Base-by-base conservation (phyloP, 306 rosid genomes). In the Gillenia trifoliata region DNA sequence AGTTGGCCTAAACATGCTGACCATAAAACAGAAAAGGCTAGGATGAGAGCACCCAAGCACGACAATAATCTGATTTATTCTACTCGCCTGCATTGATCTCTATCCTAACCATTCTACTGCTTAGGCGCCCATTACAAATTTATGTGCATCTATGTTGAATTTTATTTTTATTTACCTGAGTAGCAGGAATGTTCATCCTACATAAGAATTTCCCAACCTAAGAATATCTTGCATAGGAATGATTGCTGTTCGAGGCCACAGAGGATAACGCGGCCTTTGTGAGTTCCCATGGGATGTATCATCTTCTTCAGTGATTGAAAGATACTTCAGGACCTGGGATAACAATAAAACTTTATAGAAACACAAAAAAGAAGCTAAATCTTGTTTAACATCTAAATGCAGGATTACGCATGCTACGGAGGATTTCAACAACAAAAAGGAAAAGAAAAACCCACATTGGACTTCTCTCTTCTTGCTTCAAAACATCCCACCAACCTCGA, bases 151-250 rank as follows among this genome's bases (percentile, higher is more conserved):
- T 20, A 29, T 10, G 75, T 43, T 43, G 17, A 15, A 43, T 43
- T 43, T 12, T 13, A 43, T 22, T 40, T 19, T 52, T 4, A 79
- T 75, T 83, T 86, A 91, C 98, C 97, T 88, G 94, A 83, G 98
- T 93, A 30, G 98, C 98, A 40, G 98, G 98, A 84, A 79, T 87
- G 77, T 93, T 93, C 98, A 93, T 93, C 93, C 98, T 87, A 96
- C 91, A n/a, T n/a, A n/a, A 79, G 94, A 88, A 79, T 8, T 89
- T 56, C 94, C 98, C 11, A 91, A 84, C 74, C 90, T 78, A 75
- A 93, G 94, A 82, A 93, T 66, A 83, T 93, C 98, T 86, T 93
- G 98, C 90, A 93, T 85, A 12, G 96, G 97, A 80, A 91, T 78
- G 77, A 93, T 72, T 66, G 98, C 78, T 66, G 94, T 91, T 80